A percentile compares a stretch with the other conserved stretches of the same genome.
phyloP scores from a whole-genome alignment of 164 flowering plant species.

The Pachysandra terminalis region DNA sequence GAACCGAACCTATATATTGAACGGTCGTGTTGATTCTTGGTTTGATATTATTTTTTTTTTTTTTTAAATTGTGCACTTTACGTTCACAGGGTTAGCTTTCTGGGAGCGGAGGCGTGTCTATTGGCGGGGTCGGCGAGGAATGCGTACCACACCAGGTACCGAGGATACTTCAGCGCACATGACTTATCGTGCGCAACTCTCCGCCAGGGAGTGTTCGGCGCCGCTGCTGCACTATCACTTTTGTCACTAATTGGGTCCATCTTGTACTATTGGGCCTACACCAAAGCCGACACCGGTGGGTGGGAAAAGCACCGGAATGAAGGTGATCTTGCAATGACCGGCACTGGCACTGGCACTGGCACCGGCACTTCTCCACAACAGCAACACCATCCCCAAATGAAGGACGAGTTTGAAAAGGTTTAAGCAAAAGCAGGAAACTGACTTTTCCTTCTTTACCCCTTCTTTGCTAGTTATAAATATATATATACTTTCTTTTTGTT shows the following conservation, averaged over 20 bases:
- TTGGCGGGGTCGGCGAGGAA: slow-evolving; percentile 86
- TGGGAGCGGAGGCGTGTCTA: slow-evolving; percentile 80
- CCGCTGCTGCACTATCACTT: slow-evolving; percentile 71
- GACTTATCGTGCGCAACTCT: slow-evolving; percentile 71
- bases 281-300: slow-evolving; percentile 72
- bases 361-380: slow-evolving; percentile 7
- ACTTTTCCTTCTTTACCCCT: background rate
- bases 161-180: slow-evolving; percentile 34
- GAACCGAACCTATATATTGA: too few species aligned
- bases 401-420: slow-evolving; percentile 5
- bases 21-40: too few species aligned
- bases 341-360: too few species aligned
- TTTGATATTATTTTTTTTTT: too few species aligned
- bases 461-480: too few species aligned
- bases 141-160: slow-evolving; percentile 89
- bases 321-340: slow-evolving; percentile 51
- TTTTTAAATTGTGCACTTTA: too few species aligned
- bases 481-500: too few species aligned
- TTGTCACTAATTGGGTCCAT: slow-evolving; percentile 50
- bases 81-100: slow-evolving; percentile 50
- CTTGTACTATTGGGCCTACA: slow-evolving; percentile 59
- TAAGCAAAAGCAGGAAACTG: background rate
- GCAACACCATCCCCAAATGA: background rate
- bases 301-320: slow-evolving; percentile 79
- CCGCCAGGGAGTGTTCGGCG: slow-evolving; percentile 84